Conservation (phyloP, 2,329 filamentous ascomycete species). For the Macrophomina pseudophaseolina region DNA sequence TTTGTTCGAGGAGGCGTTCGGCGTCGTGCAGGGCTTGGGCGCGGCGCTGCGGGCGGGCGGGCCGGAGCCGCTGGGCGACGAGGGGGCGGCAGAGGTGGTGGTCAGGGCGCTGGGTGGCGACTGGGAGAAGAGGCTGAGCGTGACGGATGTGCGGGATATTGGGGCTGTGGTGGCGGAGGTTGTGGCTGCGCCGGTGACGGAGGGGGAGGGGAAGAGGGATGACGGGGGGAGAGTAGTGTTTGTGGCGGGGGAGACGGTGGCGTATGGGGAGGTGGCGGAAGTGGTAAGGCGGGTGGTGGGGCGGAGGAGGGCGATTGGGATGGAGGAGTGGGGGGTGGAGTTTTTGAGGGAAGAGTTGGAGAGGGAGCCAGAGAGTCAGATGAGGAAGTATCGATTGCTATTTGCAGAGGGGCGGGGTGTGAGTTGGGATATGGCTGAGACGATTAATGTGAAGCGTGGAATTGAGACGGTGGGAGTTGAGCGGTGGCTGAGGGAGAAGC, state of each 20-base stretch:
- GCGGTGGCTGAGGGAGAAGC: constrained; percentile 41
- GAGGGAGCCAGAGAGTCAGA: constrained; percentile 52
- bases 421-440: constrained; percentile 61
- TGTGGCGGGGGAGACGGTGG: constrained; percentile 66
- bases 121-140: constrained; percentile 67
- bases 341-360: constrained; percentile 54
- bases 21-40: constrained; percentile 59
- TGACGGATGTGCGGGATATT: constrained; percentile 69
- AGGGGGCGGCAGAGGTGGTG: constrained; percentile 32
- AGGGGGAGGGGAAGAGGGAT: constrained; percentile 29
- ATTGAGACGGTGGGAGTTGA: constrained; percentile 54
- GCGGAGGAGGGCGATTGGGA: constrained; percentile 45
- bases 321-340: constrained; percentile 57
- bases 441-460: constrained; percentile 58
- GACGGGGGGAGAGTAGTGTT: constrained; percentile 56
- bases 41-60: background rate
- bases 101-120: constrained; percentile 61
- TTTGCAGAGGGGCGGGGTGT: constrained; percentile 66
- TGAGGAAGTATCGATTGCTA: constrained; percentile 66
- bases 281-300: constrained; percentile 55
- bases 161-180: constrained; percentile 64
- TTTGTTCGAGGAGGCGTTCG: constrained; percentile 67
- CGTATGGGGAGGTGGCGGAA: constrained; percentile 60
- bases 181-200: constrained; percentile 46
- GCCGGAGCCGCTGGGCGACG: constrained; percentile 18